Percentiles rank a stretch among this genome's conserved stretches.
Evolutionary conservation across 441 rosid genomes (phyloP).

Genomic region (Jatropha podagrica): DNA sequence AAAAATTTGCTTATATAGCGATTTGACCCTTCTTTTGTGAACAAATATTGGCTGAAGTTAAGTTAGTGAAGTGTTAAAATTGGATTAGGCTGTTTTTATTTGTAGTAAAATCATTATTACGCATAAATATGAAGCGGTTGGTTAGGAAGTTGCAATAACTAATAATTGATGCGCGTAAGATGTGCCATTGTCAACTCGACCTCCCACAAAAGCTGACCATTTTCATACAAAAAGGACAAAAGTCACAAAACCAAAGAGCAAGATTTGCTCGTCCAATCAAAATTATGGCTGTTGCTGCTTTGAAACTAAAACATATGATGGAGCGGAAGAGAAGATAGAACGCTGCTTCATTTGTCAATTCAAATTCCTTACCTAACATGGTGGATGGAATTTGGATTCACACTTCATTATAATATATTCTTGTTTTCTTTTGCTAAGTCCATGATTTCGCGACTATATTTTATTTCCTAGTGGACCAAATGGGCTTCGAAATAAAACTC

Average conservation of each 20-base stretch:
- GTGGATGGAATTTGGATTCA: background rate
- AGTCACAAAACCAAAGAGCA: background rate
- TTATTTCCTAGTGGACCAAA: background rate
- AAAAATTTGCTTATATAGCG: no score
- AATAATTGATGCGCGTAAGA: background rate
- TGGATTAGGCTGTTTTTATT: no score
- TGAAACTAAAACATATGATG: background rate
- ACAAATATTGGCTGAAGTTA: no score
- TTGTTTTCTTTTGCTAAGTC: background rate
- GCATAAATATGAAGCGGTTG: background rate
- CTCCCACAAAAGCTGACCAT: conserved; percentile 13
- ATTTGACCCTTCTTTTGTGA: no score
- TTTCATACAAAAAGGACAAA: background rate
- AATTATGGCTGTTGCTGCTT: background rate
- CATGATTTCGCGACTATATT: background rate
- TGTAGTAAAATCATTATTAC: no score
- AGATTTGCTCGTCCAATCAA: background rate
- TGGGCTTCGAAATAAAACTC: background rate
- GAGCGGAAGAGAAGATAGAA: background rate
- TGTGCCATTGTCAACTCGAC: conserved; percentile 4
- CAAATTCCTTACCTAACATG: background rate
- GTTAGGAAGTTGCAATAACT: background rate
- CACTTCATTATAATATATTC: background rate
- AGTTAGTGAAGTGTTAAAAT: no score
- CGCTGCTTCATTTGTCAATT: conserved; percentile 5